Percentiles rank a stretch among this genome's conserved stretches.
Conservation (phyloP, 2,329 filamentous ascomycete species). For the Arthrobotrys sphaeroides region DNA sequence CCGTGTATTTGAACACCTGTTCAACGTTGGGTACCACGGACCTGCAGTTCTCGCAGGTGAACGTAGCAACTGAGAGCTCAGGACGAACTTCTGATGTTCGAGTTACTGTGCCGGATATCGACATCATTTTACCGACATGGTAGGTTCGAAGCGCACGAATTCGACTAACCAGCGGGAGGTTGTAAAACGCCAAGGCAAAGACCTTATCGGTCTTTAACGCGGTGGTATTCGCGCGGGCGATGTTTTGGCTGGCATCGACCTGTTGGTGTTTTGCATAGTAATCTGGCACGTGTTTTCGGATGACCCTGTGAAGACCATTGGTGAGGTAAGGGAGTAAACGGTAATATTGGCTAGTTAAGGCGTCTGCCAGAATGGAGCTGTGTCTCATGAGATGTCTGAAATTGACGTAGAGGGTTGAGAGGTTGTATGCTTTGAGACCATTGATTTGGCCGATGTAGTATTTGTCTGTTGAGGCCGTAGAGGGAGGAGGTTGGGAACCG, state of each 20-base stretch:
- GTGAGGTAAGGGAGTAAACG: constrained; percentile 92
- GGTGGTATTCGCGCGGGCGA: constrained; percentile 70
- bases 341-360: constrained; percentile 90
- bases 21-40: constrained; percentile 88
- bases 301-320: constrained; percentile 87
- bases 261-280: constrained; percentile 70
- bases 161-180: constrained; percentile 84
- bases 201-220: constrained; percentile 85
- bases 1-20: constrained; percentile 96
- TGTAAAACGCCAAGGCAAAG: constrained; percentile 92
- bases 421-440: constrained; percentile 75
- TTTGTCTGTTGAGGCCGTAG: constrained; percentile 73
- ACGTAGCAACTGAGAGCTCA: constrained; percentile 90
- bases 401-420: constrained; percentile 89
- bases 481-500: constrained; percentile 55
- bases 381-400: constrained; percentile 80
- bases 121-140: constrained; percentile 91
- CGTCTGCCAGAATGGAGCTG: constrained; percentile 82
- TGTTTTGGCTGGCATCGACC: constrained; percentile 40
- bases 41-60: constrained; percentile 87
- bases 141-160: constrained; percentile 85
- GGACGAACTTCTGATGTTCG: constrained; percentile 96
- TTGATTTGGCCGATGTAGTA: constrained; percentile 87
- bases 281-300: constrained; percentile 90
- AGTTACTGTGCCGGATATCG: constrained; percentile 95